Percentiles rank a stretch among this genome's conserved stretches.
These are phyloP conservation scores for Tetragonia tetragonoides DNA, from an alignment of 148 eudicot genomes.

Conservation along the genomic window DNA sequence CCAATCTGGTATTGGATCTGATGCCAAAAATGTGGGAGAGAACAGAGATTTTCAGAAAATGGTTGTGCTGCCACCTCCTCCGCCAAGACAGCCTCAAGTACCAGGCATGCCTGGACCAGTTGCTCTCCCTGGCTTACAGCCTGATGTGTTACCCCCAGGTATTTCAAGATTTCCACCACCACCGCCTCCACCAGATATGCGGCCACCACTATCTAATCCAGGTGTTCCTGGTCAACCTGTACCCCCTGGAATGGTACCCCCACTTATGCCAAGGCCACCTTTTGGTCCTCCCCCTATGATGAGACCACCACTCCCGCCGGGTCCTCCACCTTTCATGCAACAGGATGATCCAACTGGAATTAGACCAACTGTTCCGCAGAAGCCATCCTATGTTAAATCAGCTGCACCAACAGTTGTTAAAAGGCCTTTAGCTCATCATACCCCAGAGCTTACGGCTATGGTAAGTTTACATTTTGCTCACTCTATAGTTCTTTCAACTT, in stretches of 20 bases:
- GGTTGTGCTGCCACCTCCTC: conserved; percentile 78
- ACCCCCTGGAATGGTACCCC: conserved; percentile 69
- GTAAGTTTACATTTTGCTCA: conserved; percentile 38
- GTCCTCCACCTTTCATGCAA: conserved; percentile 72
- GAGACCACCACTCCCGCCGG: conserved; percentile 99
- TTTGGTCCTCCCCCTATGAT: conserved; percentile 90
- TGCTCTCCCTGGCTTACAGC: conserved; percentile 48
- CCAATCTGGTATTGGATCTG: conserved; percentile 55
- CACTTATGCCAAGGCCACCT: conserved; percentile 74
- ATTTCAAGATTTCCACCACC: conserved; percentile 76
- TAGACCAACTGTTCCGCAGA: conserved; percentile 58
- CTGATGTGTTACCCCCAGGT: conserved; percentile 84
- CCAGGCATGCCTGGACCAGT: conserved; percentile 52
- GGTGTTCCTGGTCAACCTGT: conserved; percentile 61
- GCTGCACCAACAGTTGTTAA: conserved; percentile 98
- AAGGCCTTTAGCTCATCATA: conserved; percentile 98
- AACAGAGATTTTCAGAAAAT: conserved; percentile 50
- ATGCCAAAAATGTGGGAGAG: conserved; percentile 43
- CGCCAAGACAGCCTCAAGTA: conserved; percentile 54
- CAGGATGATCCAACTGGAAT: conserved; percentile 33
- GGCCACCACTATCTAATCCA: conserved; percentile 50
- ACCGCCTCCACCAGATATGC: conserved; percentile 72
- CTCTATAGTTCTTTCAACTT: neutral
- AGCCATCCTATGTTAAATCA: conserved; percentile 90
- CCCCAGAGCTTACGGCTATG: conserved; percentile 95